Percentiles rank a stretch among this genome's conserved stretches.
Conservation (phyloP, 805 yeast species). For the Candida boleticola region DNA sequence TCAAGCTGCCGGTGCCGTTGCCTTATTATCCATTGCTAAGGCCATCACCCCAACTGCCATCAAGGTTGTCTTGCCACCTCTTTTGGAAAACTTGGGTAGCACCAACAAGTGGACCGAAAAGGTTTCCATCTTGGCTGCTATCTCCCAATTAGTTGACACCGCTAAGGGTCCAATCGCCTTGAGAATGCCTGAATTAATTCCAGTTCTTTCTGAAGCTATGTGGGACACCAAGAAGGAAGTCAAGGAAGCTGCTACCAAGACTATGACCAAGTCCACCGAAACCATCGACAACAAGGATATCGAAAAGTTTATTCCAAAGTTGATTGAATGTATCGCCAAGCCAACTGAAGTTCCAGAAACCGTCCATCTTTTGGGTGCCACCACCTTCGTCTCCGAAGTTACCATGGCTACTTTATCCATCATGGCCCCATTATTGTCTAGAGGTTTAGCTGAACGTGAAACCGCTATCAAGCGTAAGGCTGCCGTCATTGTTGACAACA, state of each 20-base stretch:
- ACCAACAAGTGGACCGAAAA: slow-evolving; percentile 98
- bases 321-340: slow-evolving; percentile 93
- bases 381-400: slow-evolving; percentile 99
- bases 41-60: slow-evolving; percentile 91
- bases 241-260: slow-evolving; percentile 91
- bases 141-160: slow-evolving; percentile 84
- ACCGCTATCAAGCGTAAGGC: slow-evolving; percentile 99
- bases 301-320: slow-evolving; percentile 97
- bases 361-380: slow-evolving; percentile 98
- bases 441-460: slow-evolving; percentile 99
- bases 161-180: slow-evolving; percentile 96
- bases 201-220: slow-evolving; percentile 98
- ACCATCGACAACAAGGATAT: slow-evolving; percentile 99
- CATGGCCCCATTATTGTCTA: slow-evolving; percentile 97
- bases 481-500: slow-evolving; percentile 99
- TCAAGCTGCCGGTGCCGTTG: slow-evolving; percentile 69
- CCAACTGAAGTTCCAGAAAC: slow-evolving; percentile 99
- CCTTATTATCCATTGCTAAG: slow-evolving; percentile 73
- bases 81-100: slow-evolving; percentile 62
- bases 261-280: slow-evolving; percentile 95
- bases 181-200: slow-evolving; percentile 99
- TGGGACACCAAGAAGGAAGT: slow-evolving; percentile 99
- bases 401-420: slow-evolving; percentile 99
- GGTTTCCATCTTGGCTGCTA: slow-evolving; percentile 82
- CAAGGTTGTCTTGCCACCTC: slow-evolving; percentile 83